Base-by-base conservation (phyloP, 441 rosid species). In the Arabidopsis hybrid region DNA sequence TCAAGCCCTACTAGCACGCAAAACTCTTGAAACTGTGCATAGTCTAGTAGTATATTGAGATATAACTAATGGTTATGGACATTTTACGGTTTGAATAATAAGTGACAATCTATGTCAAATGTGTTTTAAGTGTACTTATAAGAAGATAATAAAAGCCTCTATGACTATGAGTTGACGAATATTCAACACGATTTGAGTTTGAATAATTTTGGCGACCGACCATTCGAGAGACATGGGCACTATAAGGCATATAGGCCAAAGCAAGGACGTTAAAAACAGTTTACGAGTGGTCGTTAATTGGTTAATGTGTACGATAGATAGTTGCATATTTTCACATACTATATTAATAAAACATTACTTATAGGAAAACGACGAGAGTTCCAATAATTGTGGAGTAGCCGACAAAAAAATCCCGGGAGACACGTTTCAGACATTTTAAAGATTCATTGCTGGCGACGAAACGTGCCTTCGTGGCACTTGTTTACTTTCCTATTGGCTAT, bases 351-450 rank as follows among this genome's bases (percentile, higher is more conserved):
- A 49, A n/a, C 45, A 65, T 38, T 47, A 34, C 14, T 47, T 8
- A n/a, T 31, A 16, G 14, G 43, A 57, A 66, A 60, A 60, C 72
- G 77, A 77, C 72, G 81, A 78, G 69, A 60, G 53, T 26, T 64
- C 60, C 80, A 66, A 58, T 58, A 70, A 43, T 40, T 67, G 61
- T 14, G 75, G 42, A 45, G 36, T 63, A 70, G 64, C 51, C 59
- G 78, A 72, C 45, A 62, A 35, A 58, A 73, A 47, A 35, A 35
- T 60, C 56, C 75, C 67, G 60, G 46, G 62, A 70, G 32, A 76
- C 80, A 76, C 80, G 76, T 57, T 76, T 76, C 45, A 47, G 68
- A 45, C 67, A 38, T 63, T 69, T 47, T 56, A n/a, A 35, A 59
- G 17, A 58, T 12, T 75, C 72, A 40, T 46, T 60, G 57, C 67